phyloP scores from a whole-genome alignment of 495 filamentous ascomycete genomes.

The Penicillium arizonense region DNA sequence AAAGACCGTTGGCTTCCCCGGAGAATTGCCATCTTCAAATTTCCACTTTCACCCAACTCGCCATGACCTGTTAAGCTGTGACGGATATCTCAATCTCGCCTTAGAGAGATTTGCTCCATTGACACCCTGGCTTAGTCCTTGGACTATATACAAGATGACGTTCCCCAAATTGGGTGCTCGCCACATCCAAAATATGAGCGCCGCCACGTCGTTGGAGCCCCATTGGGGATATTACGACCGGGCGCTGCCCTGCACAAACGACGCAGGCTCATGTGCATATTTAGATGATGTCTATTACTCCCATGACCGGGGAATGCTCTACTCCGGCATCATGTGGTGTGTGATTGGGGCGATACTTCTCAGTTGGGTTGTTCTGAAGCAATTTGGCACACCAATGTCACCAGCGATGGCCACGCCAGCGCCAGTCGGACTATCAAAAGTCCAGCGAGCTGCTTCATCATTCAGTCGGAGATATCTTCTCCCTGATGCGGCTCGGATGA shows the following conservation, averaged over 20 bases:
- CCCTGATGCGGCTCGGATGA: slow-evolving; percentile 29
- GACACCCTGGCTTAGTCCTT: too few species aligned
- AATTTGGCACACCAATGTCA: slow-evolving; percentile 7
- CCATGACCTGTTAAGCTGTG: not conserved
- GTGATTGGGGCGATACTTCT: slow-evolving; percentile 51
- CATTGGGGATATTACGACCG: slow-evolving; percentile 64
- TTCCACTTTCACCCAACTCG: not conserved
- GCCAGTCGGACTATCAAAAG: slow-evolving; percentile 7
- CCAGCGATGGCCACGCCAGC: not conserved
- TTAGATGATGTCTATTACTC: slow-evolving; percentile 59
- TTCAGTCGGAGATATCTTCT: slow-evolving; percentile 31
- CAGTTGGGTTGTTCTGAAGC: slow-evolving; percentile 36
- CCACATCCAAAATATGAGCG: slow-evolving; percentile 40
- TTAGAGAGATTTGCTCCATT: not conserved
- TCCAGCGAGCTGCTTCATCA: slow-evolving; percentile 13
- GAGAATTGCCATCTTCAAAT: not conserved
- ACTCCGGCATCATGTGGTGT: slow-evolving; percentile 61
- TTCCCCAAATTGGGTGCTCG: slow-evolving; percentile 6
- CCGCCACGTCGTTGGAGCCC: slow-evolving; percentile 39
- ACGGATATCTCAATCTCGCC: too few species aligned
- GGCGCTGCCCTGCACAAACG: slow-evolving; percentile 57
- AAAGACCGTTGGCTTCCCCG: not conserved
- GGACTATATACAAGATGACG: slow-evolving; percentile 7
- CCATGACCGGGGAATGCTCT: slow-evolving; percentile 59
- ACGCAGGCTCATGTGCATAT: slow-evolving; percentile 61